phyloP scores from a whole-genome alignment of 2,329 filamentous ascomycete genomes.

The Aschersonia sp. region DNA sequence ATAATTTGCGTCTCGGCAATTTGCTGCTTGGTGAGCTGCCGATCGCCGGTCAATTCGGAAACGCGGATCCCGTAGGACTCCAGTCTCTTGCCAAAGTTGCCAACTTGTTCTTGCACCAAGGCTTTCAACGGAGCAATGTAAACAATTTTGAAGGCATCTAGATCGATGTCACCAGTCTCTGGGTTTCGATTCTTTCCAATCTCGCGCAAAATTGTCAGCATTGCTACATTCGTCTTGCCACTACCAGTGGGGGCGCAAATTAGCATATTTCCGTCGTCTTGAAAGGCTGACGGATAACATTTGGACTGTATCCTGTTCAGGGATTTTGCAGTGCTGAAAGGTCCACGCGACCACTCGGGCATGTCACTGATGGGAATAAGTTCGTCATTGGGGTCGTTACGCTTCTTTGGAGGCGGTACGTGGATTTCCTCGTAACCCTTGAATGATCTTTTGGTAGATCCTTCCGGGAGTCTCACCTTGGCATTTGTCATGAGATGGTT shows the following conservation, averaged over 20 bases:
- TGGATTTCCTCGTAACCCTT: slow-evolving; percentile 99
- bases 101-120: slow-evolving; percentile 92
- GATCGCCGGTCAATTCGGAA: slow-evolving; percentile 91
- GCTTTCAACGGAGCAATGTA: slow-evolving; percentile 96
- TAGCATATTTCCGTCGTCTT: slow-evolving; percentile 93
- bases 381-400: slow-evolving; percentile 63
- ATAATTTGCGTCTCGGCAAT: slow-evolving; percentile 97
- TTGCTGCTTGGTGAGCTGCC: slow-evolving; percentile 95
- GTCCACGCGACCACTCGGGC: slow-evolving; percentile 79
- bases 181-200: slow-evolving; percentile 90
- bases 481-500: slow-evolving; percentile 99
- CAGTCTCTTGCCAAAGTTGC: slow-evolving; percentile 86
- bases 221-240: slow-evolving; percentile 96
- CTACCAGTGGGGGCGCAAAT: slow-evolving; percentile 94
- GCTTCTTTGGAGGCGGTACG: slow-evolving; percentile 83
- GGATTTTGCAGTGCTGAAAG: slow-evolving; percentile 74
- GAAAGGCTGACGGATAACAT: slow-evolving; percentile 81
- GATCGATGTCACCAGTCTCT: slow-evolving; percentile 79
- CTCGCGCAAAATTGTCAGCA: slow-evolving; percentile 91
- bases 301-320: slow-evolving; percentile 93
- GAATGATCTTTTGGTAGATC: slow-evolving; percentile 87
- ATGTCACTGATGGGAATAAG: slow-evolving; percentile 76
- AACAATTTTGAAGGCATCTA: slow-evolving; percentile 96
- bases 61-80: slow-evolving; percentile 86
- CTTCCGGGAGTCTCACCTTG: slow-evolving; percentile 83